phyloP scores from a whole-genome alignment of 768 basidiomycete genomes.

The Pleurotus salmoneostramineus region DNA sequence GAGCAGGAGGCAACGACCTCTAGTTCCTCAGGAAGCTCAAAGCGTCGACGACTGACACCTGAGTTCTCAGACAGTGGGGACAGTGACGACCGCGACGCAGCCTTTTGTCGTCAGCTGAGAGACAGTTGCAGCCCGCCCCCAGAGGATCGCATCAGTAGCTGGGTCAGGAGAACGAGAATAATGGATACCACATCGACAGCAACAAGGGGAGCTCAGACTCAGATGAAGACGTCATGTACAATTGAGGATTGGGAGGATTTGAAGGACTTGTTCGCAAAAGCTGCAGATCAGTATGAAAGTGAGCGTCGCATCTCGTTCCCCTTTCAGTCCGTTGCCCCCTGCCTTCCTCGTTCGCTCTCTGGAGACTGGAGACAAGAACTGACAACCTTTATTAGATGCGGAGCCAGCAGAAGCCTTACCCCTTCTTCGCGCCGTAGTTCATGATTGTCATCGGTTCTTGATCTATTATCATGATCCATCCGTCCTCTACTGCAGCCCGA shows the following conservation, averaged over 20 bases:
- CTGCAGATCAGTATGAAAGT: conserved; percentile 59
- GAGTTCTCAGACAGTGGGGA: conserved; percentile 14
- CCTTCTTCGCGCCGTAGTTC: conserved; percentile 58
- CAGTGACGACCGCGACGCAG: conserved; percentile 13
- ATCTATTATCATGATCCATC: conserved; percentile 53
- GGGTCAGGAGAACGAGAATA: conserved; percentile 28
- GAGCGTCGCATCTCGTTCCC: conserved; percentile 16
- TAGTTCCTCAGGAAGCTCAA: conserved; percentile 11
- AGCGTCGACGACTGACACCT: conserved; percentile 5
- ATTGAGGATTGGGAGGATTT: conserved; percentile 64
- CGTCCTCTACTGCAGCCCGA: conserved; percentile 33
- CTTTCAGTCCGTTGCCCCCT: conserved; percentile 2
- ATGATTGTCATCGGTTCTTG: conserved; percentile 66
- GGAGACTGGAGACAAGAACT: conserved; percentile 12
- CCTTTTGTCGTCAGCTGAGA: background rate
- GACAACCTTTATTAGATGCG: conserved; percentile 28
- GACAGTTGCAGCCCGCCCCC: conserved; percentile 10
- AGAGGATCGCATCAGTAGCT: conserved; percentile 24
- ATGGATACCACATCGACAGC: conserved; percentile 39
- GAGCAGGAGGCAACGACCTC: conserved; percentile 14
- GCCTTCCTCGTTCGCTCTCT: background rate
- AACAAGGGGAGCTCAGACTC: conserved; percentile 16
- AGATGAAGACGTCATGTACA: conserved; percentile 21
- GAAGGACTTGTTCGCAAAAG: conserved; percentile 57
- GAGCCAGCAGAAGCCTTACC: conserved; percentile 47